Percentiles rank a stretch among this genome's conserved stretches.
Conservation (phyloP, 202 grass and related monocot genomes). For the Zoysia matrella region DNA sequence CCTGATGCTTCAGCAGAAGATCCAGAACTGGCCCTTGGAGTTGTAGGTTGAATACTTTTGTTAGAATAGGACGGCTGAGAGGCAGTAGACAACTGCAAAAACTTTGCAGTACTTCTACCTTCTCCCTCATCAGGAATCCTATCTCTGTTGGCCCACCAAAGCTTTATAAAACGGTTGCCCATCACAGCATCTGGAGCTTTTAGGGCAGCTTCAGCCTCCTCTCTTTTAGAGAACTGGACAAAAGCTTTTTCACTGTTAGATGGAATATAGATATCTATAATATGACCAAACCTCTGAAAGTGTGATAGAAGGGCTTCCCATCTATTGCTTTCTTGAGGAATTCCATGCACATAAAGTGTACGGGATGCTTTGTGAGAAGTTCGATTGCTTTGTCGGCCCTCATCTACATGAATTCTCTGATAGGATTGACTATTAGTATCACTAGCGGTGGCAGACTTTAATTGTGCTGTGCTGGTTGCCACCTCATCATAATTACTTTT, state of each 20-base stretch:
- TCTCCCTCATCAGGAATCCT: conserved; percentile 65
- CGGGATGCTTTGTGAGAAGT: conserved; percentile 84
- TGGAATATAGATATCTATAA: conserved; percentile 98
- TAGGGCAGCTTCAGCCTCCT: conserved; percentile 95
- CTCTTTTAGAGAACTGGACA: conserved; percentile 93
- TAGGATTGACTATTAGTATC: conserved; percentile 46
- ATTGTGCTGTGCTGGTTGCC: conserved; percentile 44
- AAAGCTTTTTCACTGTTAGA: conserved; percentile 87
- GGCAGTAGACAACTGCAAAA: conserved; percentile 32
- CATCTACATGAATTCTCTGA: conserved; percentile 48
- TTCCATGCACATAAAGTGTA: conserved; percentile 89
- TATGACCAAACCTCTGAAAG: conserved; percentile 91
- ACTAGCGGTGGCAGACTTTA: conserved; percentile 48
- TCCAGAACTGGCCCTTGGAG: conserved; percentile 52
- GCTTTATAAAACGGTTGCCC: conserved; percentile 97
- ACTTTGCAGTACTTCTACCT: conserved; percentile 34
- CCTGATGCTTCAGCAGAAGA: conserved; percentile 53
- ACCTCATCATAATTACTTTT: conserved; percentile 53
- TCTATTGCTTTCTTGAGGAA: conserved; percentile 85
- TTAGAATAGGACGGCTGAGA: conserved; percentile 44
- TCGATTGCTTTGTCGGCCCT: conserved; percentile 50
- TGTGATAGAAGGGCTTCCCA: conserved; percentile 75
- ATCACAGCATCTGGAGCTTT: conserved; percentile 95
- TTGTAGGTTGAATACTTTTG: conserved; percentile 54
- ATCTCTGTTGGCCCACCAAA: conserved; percentile 98